A percentile compares a stretch with the other conserved stretches of the same genome.
Evolutionary conservation across 2,329 filamentous ascomycete species (phyloP).

Genomic region (Periconia sp.): DNA sequence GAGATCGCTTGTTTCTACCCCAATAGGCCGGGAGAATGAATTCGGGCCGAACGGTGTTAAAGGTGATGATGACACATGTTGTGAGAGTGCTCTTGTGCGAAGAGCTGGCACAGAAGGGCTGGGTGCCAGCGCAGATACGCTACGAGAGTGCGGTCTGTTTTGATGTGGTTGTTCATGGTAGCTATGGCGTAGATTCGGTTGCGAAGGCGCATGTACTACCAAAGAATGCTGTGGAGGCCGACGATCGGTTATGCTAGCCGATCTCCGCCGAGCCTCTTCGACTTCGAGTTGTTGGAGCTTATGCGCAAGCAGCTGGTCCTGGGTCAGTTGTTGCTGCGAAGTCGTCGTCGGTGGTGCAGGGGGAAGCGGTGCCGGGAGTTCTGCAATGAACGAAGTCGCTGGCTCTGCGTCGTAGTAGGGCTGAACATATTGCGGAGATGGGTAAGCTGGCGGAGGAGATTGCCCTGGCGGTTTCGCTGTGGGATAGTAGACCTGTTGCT

Average conservation of each 20-base stretch:
- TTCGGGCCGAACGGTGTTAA: conserved; percentile 16
- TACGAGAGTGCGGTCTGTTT: conserved; percentile 15
- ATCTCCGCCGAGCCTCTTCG: conserved; percentile 21
- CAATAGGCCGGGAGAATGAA: conserved; percentile 11
- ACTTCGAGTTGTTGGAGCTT: conserved; percentile 32
- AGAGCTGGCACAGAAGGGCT: background rate
- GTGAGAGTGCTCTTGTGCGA: conserved; percentile 11
- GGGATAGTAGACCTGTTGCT: conserved; percentile 1
- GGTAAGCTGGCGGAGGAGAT: background rate
- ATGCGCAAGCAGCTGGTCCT: conserved; percentile 33
- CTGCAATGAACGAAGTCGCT: conserved; percentile 21
- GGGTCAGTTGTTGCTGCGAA: conserved; percentile 27
- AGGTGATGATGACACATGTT: conserved; percentile 17
- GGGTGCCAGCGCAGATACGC: conserved; percentile 15
- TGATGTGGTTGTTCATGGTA: conserved; percentile 11
- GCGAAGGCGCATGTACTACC: conserved; percentile 13
- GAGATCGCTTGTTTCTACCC: background rate
- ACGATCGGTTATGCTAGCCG: conserved; percentile 14
- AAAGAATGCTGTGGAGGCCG: conserved; percentile 2
- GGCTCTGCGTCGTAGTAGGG: conserved; percentile 20
- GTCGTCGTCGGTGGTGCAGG: conserved; percentile 28
- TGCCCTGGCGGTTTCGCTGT: conserved; percentile 1
- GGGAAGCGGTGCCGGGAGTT: conserved; percentile 32
- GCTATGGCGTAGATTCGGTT: conserved; percentile 7
- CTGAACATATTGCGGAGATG: conserved; percentile 13